Conservation (phyloP, 768 basidiomycete species). For the Xerocomellus dryophilus region DNA sequence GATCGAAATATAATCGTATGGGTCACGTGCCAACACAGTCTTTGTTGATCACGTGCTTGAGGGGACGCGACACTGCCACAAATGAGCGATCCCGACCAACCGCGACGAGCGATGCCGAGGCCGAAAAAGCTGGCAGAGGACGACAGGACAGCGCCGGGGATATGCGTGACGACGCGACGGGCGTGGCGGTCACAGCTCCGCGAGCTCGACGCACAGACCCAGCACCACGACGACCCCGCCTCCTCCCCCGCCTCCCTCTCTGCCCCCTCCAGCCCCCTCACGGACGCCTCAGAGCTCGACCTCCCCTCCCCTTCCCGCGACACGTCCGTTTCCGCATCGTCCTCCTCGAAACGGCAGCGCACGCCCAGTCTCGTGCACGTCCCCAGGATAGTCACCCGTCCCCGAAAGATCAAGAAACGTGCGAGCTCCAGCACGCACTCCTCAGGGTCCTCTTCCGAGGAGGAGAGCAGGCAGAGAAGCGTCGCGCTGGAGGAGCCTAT, state of each 20-base stretch:
- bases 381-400: slow-evolving; percentile 3
- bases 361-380: slow-evolving; percentile 6
- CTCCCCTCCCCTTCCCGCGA: slow-evolving; percentile 17
- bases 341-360: slow-evolving; percentile 26
- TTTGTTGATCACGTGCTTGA: slow-evolving; percentile 12
- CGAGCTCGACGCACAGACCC: slow-evolving; percentile 6
- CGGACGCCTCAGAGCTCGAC: slow-evolving; percentile 15
- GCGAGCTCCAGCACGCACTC: slow-evolving; percentile 19
- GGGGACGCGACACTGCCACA: slow-evolving; percentile 21
- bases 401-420: slow-evolving; percentile 29
- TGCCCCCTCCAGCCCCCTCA: slow-evolving; percentile 22
- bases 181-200: slow-evolving; percentile 28
- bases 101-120: neutral
- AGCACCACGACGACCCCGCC: slow-evolving; percentile 1
- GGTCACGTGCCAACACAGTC: slow-evolving; percentile 5
- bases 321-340: slow-evolving; percentile 24
- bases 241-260: slow-evolving; percentile 22
- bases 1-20: neutral
- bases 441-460: slow-evolving; percentile 42
- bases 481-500: slow-evolving; percentile 52
- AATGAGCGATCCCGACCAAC: slow-evolving; percentile 6
- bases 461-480: slow-evolving; percentile 39
- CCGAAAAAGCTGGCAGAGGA: slow-evolving; percentile 4
- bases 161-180: slow-evolving; percentile 30
- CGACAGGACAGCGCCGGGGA: slow-evolving; percentile 18